phyloP scores from a whole-genome alignment of 352 stramenopile genomes.

The Blastocystis sp. region DNA sequence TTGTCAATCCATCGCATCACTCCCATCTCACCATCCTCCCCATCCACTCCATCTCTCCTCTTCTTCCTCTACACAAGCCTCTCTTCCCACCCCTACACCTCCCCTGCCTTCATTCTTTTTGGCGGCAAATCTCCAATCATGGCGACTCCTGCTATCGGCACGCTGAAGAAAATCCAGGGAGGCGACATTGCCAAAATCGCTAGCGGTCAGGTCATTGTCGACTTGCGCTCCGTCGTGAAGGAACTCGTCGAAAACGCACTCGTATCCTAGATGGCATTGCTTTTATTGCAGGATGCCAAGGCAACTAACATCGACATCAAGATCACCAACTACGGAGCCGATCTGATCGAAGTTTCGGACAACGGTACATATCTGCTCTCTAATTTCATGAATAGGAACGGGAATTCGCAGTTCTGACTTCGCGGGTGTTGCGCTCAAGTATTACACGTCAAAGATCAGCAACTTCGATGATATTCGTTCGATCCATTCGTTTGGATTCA shows the following conservation, averaged over 20 bases:
- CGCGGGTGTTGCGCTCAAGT: conserved; percentile 72
- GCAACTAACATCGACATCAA: conserved; percentile 70
- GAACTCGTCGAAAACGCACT: conserved; percentile 88
- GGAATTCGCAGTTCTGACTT: conserved; percentile 74
- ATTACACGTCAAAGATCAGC: conserved; percentile 89
- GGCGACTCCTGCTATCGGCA: too few species aligned
- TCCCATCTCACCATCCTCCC: too few species aligned
- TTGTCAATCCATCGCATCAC: too few species aligned
- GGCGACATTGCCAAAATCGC: conserved; percentile 60
- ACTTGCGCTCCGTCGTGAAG: conserved; percentile 86
- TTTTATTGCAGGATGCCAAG: conserved; percentile 66
- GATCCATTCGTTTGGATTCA: conserved; percentile 80
- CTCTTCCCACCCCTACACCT: neutral
- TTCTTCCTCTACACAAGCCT: neutral
- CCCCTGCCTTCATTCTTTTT: neutral
- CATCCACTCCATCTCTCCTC: neutral
- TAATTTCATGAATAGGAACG: conserved; percentile 3
- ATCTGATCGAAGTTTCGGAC: conserved; percentile 84
- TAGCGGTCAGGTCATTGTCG: conserved; percentile 82
- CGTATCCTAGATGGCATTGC: neutral
- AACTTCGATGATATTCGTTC: conserved; percentile 81
- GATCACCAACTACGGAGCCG: conserved; percentile 77
- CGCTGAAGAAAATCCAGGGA: conserved; percentile 1
- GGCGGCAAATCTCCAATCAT: neutral
- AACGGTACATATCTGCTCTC: conserved; percentile 67